Evolutionary conservation across 495 filamentous ascomycete genomes (phyloP).

Genomic region (Xylaria cubensis): DNA sequence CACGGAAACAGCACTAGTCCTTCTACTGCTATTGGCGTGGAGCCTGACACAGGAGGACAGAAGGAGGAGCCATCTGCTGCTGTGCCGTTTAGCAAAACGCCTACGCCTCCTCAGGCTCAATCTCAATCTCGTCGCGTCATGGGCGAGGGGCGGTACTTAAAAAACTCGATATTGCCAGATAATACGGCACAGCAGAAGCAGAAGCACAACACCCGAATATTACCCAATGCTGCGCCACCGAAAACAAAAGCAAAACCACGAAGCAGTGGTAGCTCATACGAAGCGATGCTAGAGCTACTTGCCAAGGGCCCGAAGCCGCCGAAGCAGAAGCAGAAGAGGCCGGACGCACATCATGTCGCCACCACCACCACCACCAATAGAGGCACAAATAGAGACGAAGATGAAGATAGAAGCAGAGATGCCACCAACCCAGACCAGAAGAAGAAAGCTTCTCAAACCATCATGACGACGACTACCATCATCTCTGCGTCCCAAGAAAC

Average conservation of each 20-base stretch:
- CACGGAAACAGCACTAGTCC: not conserved
- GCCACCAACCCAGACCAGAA: not conserved
- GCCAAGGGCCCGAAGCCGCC: conserved; percentile 27
- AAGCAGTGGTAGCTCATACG: conserved; percentile 33
- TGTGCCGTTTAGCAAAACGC: not conserved
- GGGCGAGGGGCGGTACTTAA: not conserved
- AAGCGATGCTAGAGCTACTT: conserved; percentile 36
- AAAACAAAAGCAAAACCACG: not conserved
- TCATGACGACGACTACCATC: not conserved
- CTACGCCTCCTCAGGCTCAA: conserved; percentile 6
- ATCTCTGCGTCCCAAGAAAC: conserved; percentile 47
- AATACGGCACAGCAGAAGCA: not conserved
- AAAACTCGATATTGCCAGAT: not conserved
- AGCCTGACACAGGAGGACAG: not conserved
- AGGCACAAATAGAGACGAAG: not conserved
- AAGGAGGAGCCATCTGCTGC: not conserved
- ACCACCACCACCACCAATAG: not conserved
- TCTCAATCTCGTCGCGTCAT: conserved; percentile 7
- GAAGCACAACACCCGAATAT: not conserved
- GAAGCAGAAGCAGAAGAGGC: conserved; percentile 18
- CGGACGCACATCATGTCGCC: not conserved
- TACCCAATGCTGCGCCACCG: not conserved
- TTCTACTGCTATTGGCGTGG: not conserved
- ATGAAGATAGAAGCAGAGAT: not conserved
- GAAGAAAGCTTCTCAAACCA: not conserved